Evolutionary conservation across 2,329 filamentous ascomycete species (phyloP).

Genomic region (Diaporthe aspalathi): DNA sequence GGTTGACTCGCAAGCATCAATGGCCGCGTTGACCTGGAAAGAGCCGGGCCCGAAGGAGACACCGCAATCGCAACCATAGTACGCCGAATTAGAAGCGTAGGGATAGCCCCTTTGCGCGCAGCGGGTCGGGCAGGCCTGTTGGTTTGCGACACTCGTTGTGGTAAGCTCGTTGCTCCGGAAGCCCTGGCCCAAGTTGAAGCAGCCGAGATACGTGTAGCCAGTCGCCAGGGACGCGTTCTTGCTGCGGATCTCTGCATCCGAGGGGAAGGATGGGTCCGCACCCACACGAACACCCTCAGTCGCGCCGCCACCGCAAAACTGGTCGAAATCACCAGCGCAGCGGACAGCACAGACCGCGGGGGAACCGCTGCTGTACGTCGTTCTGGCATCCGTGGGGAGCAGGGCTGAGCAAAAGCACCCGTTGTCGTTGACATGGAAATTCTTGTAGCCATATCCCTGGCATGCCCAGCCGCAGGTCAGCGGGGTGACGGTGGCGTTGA

Average conservation of each 20-base stretch:
- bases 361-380: neutral
- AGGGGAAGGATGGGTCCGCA: neutral
- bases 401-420: neutral
- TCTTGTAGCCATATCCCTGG: conserved; percentile 9
- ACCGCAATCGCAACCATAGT: conserved; percentile 38
- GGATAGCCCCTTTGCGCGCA: neutral
- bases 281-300: neutral
- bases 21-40: conserved; percentile 34
- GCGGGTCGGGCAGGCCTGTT: neutral
- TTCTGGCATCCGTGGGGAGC: neutral
- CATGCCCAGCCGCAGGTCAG: conserved; percentile 2
- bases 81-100: neutral
- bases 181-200: neutral
- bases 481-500: neutral
- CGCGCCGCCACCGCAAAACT: neutral
- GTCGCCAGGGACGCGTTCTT: neutral
- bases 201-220: conserved; percentile 10
- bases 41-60: conserved; percentile 33
- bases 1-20: conserved; percentile 43
- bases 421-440: neutral
- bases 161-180: neutral
- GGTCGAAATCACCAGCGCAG: neutral
- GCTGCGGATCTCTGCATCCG: neutral
- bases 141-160: no score
- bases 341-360: neutral